phyloP scores from a whole-genome alignment of 805 yeast species.

The Candida fluviatilis region DNA sequence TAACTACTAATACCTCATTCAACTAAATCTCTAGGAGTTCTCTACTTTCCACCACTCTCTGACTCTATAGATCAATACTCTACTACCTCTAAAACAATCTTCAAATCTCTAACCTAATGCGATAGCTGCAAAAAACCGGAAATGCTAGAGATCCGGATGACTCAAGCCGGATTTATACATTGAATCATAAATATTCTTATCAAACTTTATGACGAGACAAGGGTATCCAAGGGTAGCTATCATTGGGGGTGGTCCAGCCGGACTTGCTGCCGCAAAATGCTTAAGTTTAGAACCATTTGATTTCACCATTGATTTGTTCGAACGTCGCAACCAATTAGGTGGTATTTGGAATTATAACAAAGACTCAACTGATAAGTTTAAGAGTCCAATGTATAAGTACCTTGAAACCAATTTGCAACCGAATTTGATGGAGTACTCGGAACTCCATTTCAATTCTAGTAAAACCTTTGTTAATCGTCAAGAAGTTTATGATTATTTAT shows the following conservation, averaged over 20 bases:
- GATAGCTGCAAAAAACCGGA: neutral
- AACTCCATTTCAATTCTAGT: constrained; percentile 17
- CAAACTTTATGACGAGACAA: neutral
- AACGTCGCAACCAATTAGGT: constrained; percentile 56
- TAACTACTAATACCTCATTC: no score
- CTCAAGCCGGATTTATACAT: no score
- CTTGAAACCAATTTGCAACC: constrained; percentile 69
- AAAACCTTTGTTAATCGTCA: constrained; percentile 56
- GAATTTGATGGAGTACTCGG: constrained; percentile 55
- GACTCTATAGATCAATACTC: no score
- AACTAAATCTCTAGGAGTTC: no score
- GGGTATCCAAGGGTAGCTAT: constrained; percentile 46
- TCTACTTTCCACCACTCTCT: no score
- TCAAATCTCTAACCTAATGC: no score
- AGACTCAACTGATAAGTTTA: constrained; percentile 17
- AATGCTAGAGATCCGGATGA: no score
- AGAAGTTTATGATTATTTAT: constrained; percentile 60
- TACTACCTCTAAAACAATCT: no score
- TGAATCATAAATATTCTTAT: no score
- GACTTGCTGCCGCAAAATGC: constrained; percentile 63
- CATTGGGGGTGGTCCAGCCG: constrained; percentile 78
- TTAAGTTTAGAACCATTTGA: constrained; percentile 45
- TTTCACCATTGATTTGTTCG: constrained; percentile 53
- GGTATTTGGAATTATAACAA: constrained; percentile 64
- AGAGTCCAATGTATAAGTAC: constrained; percentile 52